Percentiles rank a stretch among this genome's conserved stretches.
Evolutionary conservation across 768 basidiomycete species (phyloP).

Genomic region (Auriculariales sp.): DNA sequence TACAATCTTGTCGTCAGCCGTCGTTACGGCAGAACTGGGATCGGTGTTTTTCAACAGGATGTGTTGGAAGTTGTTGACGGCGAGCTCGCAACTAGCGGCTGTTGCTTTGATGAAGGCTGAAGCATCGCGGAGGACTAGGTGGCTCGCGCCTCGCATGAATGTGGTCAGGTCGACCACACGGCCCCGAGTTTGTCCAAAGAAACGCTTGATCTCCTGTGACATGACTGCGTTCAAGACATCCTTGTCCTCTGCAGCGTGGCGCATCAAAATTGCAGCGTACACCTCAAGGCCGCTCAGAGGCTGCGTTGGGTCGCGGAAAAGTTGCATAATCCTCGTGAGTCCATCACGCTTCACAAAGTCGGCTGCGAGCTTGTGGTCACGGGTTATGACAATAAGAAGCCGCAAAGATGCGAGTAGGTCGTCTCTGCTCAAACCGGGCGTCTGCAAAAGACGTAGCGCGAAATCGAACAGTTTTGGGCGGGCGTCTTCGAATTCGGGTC

Average conservation of each 20-base stretch:
- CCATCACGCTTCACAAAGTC: constrained; percentile 59
- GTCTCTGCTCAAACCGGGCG: constrained; percentile 54
- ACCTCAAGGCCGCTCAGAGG: constrained; percentile 51
- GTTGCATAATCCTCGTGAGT: constrained; percentile 39
- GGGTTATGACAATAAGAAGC: constrained; percentile 71
- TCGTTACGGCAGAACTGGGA: constrained; percentile 20
- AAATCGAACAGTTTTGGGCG: constrained; percentile 60
- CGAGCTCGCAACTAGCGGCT: constrained; percentile 55
- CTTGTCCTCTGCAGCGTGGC: constrained; percentile 78
- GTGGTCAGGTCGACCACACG: constrained; percentile 47
- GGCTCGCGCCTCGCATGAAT: constrained; percentile 63
- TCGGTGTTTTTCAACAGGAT: constrained; percentile 40
- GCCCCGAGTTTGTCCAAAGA: constrained; percentile 55
- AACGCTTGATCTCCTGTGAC: constrained; percentile 69
- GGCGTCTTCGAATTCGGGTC: constrained; percentile 47
- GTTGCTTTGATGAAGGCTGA: constrained; percentile 61
- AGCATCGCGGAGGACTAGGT: constrained; percentile 72
- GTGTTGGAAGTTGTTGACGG: constrained; percentile 41
- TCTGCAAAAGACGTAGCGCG: constrained; percentile 53
- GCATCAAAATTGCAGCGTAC: constrained; percentile 76
- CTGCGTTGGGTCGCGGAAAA: constrained; percentile 13
- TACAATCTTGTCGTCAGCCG: constrained; percentile 5
- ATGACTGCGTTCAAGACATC: constrained; percentile 53
- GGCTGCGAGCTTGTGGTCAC: constrained; percentile 47
- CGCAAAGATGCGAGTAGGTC: constrained; percentile 73